Evolutionary conservation across 805 yeast species (phyloP).

Genomic region (Peterozyma xylosa): DNA sequence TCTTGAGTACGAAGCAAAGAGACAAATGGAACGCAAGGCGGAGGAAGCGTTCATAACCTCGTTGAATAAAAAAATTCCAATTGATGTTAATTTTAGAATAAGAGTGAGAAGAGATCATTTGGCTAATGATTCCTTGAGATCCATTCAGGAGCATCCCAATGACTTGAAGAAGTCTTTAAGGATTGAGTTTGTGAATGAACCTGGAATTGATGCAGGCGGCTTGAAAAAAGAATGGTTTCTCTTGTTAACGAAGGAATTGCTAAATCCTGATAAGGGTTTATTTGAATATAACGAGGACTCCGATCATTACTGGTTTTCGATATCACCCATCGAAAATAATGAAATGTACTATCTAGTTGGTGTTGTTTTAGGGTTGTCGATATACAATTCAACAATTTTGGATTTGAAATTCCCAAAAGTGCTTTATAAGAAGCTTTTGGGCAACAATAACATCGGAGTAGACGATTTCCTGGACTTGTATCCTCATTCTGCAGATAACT

Average conservation of each 20-base stretch:
- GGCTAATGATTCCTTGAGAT: conserved; percentile 66
- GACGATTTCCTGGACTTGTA: conserved; percentile 62
- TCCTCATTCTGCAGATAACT: conserved; percentile 56
- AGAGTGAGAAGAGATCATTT: conserved; percentile 61
- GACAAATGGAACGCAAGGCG: conserved; percentile 79
- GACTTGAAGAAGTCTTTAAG: conserved; percentile 69
- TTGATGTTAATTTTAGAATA: conserved; percentile 64
- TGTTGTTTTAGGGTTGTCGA: conserved; percentile 80
- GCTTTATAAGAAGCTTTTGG: conserved; percentile 66
- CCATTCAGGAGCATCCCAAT: conserved; percentile 43
- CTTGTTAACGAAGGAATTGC: conserved; percentile 60
- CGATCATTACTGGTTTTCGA: conserved; percentile 67
- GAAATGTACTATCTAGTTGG: conserved; percentile 77
- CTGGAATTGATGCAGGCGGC: conserved; percentile 96
- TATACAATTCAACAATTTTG: conserved; percentile 81
- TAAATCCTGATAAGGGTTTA: conserved; percentile 61
- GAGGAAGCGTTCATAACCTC: conserved; percentile 84
- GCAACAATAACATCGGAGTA: conserved; percentile 41
- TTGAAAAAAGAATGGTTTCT: conserved; percentile 90
- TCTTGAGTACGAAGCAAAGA: conserved; percentile 72
- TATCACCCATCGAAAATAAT: conserved; percentile 32
- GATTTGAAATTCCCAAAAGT: conserved; percentile 74
- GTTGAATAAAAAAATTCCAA: conserved; percentile 48
- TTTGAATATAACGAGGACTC: conserved; percentile 65
- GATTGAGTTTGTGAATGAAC: conserved; percentile 80